phyloP scores from a whole-genome alignment of 2,329 filamentous ascomycete genomes.

The Talaromyces sp. region DNA sequence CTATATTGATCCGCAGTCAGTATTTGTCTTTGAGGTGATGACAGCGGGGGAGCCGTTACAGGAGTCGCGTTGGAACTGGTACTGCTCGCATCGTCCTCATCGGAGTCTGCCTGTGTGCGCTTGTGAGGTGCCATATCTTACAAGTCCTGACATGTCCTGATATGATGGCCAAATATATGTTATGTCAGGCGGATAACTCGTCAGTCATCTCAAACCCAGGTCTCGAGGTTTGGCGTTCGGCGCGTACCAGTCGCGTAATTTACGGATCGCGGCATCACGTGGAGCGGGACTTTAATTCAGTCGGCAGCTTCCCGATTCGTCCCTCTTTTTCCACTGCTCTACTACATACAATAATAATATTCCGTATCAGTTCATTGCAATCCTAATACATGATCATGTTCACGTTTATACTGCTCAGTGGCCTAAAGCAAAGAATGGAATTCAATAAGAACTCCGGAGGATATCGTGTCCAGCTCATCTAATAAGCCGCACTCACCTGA shows the following conservation, averaged over 20 bases:
- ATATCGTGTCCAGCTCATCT: neutral
- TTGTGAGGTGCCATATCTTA: conserved; percentile 43
- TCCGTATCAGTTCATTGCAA: neutral
- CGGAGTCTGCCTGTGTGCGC: conserved; percentile 35
- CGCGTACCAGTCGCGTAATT: conserved; percentile 11
- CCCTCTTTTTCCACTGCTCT: neutral
- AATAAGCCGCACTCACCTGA: neutral
- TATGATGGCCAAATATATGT: neutral
- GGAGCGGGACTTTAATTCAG: conserved; percentile 3
- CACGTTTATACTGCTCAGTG: neutral
- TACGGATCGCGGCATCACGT: conserved; percentile 20
- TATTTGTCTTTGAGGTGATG: neutral
- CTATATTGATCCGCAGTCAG: conserved; percentile 3
- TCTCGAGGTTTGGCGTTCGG: neutral
- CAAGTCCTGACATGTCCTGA: neutral
- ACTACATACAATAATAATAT: neutral
- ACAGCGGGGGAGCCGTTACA: conserved; percentile 3
- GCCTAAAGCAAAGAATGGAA: neutral
- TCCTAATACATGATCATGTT: neutral
- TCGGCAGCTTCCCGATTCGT: neutral
- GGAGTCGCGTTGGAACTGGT: conserved; percentile 14
- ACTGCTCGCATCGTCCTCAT: conserved; percentile 27
- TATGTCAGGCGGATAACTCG: neutral
- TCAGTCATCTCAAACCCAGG: neutral
- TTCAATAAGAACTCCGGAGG: neutral